Base-by-base conservation (phyloP, 148 eudicot species). In the Vaccinium vitisidaea region DNA sequence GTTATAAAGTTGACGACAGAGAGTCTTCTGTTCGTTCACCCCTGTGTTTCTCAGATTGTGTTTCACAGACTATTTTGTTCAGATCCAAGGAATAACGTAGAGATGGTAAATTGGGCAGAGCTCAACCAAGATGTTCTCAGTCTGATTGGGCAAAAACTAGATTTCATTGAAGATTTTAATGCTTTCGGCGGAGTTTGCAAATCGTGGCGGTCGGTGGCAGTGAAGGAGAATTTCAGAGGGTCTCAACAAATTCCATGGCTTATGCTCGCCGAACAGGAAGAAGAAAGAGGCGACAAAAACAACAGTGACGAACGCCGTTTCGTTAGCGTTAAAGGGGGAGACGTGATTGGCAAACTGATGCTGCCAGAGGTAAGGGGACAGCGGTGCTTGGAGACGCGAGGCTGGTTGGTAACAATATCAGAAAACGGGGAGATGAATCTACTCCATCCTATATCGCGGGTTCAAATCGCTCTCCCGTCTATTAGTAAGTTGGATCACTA, bases 361-460 rank as follows among this genome's bases (percentile, higher is more conserved):
- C 70, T 80, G 32, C 76, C 75, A 39, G 75, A 81, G 67, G 71
- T 21, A 4, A 63, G 6, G 18, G 83, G 59, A 46, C 46, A 23
- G 74, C 7, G 32, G 36, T 81, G 52, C 27, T 11, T 81, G n/a
- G 73, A 63, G 23, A 39, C 83, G 0, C 53, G 8, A 1, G 83
- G 83, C 5, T 81, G 83, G 83, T 18, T 81, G 1, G 56, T 46
- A 1, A 63, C 75, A 3, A 15, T 67, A 15, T 32, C 55, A 5
- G 1, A 9, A 65, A 75, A 25, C 7, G 36, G 8, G 3, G 76
- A 82, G 10, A 65, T 65, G 58, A 82, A 25, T 80, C 46, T 80
- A 32, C 18, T 80, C 19, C 70, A 80, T 55, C 82, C 71, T 6
- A 56, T 58, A 8, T 80, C 82, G 12, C 82, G 48, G 5, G 23